Base-by-base conservation (phyloP, 441 rosid species). In the Aquilaria agallochum region DNA sequence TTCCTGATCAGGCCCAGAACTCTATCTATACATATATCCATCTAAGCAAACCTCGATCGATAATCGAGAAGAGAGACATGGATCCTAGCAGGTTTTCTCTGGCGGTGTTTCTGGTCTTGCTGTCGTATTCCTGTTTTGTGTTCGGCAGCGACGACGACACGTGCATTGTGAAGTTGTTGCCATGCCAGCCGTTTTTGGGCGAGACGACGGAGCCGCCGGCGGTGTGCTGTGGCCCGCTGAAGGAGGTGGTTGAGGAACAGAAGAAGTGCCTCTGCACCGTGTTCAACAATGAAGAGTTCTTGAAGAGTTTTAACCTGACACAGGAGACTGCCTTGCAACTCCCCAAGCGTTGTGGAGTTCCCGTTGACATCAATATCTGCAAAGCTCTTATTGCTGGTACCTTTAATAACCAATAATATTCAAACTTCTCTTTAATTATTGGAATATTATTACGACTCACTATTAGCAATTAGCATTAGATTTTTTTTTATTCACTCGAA, bases 341-440 rank as follows among this genome's bases (percentile, higher is more conserved):
- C 30, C 78, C 89, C 4, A 71, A 71, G 31, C 75, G 82, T 2
- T 88, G 95, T 62, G 89, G 88, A 13, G 79, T 80, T 4, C 62
- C 66, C 0, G 66, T 69, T n/a, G 81, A 88, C 56, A 9, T 73
- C 3, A 72, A 86, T 0, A 60, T 44, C 33, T 87, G 90, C 76
- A 76, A 71, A 15, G 27, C 27, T 1, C 27, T 20, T 20, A 20
- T 20, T 20, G 27, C 27, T 20, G 27, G 27, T 20, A 20, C 27
- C 27, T 20, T 20, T 20, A 20, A 20, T 20, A 20, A 20, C 27
- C 27, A 20, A 20, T 20, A 20, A 20, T 20, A 20, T 20, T 20
- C 27, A 20, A 20, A 20, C 27, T 20, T 20, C 27, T 20, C 27
- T 20, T 20, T 1, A 20, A 20, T 20, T 20, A 20, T 20, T 20